Evolutionary conservation across 179 eudicot species (phyloP).

Genomic region (Beta lomatogona): DNA sequence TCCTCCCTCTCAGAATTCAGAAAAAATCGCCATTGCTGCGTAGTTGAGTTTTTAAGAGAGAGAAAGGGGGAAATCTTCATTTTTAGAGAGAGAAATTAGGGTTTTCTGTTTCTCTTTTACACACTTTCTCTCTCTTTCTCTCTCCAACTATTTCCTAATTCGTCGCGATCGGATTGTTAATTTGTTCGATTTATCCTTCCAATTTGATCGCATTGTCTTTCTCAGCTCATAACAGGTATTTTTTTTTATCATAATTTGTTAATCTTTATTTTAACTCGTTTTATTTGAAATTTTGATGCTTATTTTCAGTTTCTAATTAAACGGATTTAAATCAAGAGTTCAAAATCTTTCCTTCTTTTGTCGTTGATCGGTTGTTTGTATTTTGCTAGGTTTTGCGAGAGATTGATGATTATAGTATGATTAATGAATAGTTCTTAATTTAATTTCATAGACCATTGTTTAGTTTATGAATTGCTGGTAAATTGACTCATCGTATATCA

Average conservation of each 20-base stretch:
- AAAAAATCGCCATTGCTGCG: slow-evolving; percentile 24
- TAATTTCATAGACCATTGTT: not conserved
- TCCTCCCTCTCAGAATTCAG: not conserved
- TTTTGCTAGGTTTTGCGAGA: not conserved
- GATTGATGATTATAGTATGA: not conserved
- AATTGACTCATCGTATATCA: not conserved
- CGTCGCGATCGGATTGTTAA: not conserved
- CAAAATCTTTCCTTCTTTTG: not conserved
- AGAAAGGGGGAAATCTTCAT: slow-evolving; percentile 1
- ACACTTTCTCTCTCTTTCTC: slow-evolving; percentile 24
- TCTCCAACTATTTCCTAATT: slow-evolving; percentile 2
- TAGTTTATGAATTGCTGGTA: not conserved
- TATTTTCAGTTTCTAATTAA: too few relatives aligned
- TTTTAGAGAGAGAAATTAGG: slow-evolving; percentile 25
- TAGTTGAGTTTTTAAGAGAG: slow-evolving; percentile 6
- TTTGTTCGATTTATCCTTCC: slow-evolving; percentile 6
- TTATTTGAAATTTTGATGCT: not conserved
- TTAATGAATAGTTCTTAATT: not conserved
- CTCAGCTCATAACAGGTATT: slow-evolving; percentile 20
- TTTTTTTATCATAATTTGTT: too few relatives aligned
- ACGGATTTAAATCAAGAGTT: too few relatives aligned
- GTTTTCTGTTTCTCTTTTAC: not conserved
- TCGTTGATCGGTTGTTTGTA: not conserved
- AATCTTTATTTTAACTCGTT: too few relatives aligned
- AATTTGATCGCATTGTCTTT: slow-evolving; percentile 25